phyloP scores from a whole-genome alignment of 805 yeast genomes.

The Candida caryicola region DNA sequence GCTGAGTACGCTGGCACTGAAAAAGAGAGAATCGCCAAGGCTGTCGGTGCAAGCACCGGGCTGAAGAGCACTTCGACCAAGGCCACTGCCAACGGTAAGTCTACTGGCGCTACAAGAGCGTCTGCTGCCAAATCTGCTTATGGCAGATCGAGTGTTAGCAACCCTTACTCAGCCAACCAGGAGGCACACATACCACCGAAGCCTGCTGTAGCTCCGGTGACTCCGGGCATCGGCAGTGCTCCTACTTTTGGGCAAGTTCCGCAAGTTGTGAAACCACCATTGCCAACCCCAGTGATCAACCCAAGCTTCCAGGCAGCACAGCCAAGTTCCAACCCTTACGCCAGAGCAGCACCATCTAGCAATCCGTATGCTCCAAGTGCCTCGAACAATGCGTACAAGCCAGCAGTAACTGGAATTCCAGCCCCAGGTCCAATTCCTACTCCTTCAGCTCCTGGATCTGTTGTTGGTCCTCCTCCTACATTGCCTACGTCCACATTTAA shows the following conservation, averaged over 20 bases:
- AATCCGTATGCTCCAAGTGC: constrained; percentile 22
- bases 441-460: constrained; percentile 8
- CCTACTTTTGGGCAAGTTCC: neutral
- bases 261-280: neutral
- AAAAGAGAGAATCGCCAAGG: constrained; percentile 74
- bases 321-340: constrained; percentile 29
- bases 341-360: constrained; percentile 21
- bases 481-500: constrained; percentile 28
- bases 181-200: neutral
- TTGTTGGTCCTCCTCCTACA: constrained; percentile 24
- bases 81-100: neutral
- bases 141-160: constrained; percentile 3
- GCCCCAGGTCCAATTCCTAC: constrained; percentile 5
- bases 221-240: constrained; percentile 1
- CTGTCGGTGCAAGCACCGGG: constrained; percentile 32
- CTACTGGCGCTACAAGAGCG: constrained; percentile 1
- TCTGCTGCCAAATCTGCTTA: constrained; percentile 4
- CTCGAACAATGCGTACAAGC: constrained; percentile 19
- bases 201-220: neutral
- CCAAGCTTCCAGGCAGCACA: constrained; percentile 3
- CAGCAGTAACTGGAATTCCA: constrained; percentile 17
- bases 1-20: constrained; percentile 68
- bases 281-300: neutral
- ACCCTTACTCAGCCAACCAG: constrained; percentile 4
- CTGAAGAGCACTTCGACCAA: constrained; percentile 14